These are phyloP conservation scores for Tritrichomonas foetus DNA, from an alignment of 208 protist species.

Conservation along the genomic window DNA sequence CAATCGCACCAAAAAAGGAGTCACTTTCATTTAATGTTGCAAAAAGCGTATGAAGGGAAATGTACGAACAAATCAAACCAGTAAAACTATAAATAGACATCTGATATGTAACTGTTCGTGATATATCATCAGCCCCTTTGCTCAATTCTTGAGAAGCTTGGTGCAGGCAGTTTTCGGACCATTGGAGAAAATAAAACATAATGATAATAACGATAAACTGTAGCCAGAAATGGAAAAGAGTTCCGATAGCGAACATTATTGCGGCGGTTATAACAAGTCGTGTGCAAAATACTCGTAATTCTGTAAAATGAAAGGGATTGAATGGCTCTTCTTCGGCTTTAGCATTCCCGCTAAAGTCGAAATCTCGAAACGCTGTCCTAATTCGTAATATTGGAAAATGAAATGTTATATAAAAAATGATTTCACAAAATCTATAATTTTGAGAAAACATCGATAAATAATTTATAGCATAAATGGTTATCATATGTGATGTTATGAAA, in stretches of 20 bases:
- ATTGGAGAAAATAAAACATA: background rate
- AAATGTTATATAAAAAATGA: background rate
- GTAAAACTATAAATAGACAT: background rate
- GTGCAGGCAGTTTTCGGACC: background rate
- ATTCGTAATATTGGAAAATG: background rate
- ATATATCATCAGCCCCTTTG: background rate
- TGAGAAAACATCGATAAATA: no score
- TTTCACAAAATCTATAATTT: background rate
- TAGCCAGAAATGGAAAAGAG: background rate
- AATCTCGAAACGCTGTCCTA: background rate
- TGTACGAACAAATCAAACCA: background rate
- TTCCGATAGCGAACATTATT: background rate
- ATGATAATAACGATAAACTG: background rate
- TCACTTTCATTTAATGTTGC: background rate
- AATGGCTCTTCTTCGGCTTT: background rate
- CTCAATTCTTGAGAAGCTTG: background rate
- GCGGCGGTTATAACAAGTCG: background rate
- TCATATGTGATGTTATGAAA: no score
- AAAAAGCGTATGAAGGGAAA: background rate
- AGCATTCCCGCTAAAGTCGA: background rate
- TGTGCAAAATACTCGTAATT: background rate
- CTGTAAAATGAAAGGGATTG: constrained; percentile 13
- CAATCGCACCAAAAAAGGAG: background rate
- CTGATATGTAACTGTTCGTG: background rate
- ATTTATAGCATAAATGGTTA: no score